Base-by-base conservation (phyloP, 2,329 filamentous ascomycete species). In the Diaporthe vaccinii region DNA sequence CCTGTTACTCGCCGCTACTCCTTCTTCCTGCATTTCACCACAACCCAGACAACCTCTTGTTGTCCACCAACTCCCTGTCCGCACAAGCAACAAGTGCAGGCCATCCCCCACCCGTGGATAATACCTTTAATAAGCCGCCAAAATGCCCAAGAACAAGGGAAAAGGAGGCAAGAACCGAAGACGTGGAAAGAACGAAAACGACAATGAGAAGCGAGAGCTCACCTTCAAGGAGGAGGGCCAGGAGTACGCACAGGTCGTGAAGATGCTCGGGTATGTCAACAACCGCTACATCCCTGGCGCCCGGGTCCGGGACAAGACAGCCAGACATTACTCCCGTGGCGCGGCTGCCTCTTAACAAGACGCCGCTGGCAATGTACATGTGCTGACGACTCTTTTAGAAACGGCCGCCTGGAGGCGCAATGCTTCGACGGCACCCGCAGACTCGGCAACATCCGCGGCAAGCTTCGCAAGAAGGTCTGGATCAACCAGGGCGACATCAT, bases 391-490 rank as follows among this genome's bases (percentile, higher is more conserved):
- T 8, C 4, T 22, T 12, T 17, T 25, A 76, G 75, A 79, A 98
- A 98, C 90, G 95, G 96, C 80, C 94, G 96, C 81, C 92, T 98
- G 67, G 95, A 98, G 86, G 95, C 95, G 76, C 83, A 95, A 80
- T 98, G 96, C 89, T 99, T 99, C 86, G 97, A 98, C 84, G 96
- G 96, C 83, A 92, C 93, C 79, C 95, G 95, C 85, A 93, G 95
- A 76, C 91, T 86, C 55, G 94, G 93, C 78, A 84, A 84, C 77
- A 86, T 85, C 77, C 95, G 96, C 78, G 96, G 96, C 87, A 98
- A 99, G 88, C 94, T 99, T 82, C 93, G 97, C 82, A 99, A 99
- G 91, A 99, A 99, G 91, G 97, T 98, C 86, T 98, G 95, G 95
- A 98, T 98, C 91, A 98, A 96, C 87, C 98, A 98, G 88, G 96